Conservation (phyloP, 2,329 filamentous ascomycete genomes). For the Cytospora piceae region DNA sequence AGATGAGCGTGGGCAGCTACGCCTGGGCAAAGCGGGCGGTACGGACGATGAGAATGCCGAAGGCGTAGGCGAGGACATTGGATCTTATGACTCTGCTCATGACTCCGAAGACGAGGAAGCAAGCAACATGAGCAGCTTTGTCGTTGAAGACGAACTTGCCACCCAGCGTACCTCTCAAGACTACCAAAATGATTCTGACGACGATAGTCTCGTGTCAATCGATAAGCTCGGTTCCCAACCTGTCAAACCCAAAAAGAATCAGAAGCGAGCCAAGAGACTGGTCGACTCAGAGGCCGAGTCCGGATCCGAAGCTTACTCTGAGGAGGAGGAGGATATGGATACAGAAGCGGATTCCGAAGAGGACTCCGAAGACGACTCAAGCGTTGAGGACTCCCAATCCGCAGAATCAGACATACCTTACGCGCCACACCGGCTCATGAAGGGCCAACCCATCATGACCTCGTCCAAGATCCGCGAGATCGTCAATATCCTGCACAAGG, state of each 20-base stretch:
- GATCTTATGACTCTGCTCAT: slow-evolving; percentile 67
- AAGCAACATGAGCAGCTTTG: slow-evolving; percentile 59
- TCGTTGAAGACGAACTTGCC: slow-evolving; percentile 55
- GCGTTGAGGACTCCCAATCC: slow-evolving; percentile 47
- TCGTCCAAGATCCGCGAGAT: slow-evolving; percentile 94
- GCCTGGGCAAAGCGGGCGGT: slow-evolving; percentile 79
- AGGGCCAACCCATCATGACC: slow-evolving; percentile 50
- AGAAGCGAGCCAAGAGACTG: slow-evolving; percentile 29
- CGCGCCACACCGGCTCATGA: slow-evolving; percentile 7
- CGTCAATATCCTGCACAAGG: slow-evolving; percentile 76
- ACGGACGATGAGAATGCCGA: slow-evolving; percentile 87
- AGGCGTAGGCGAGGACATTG: slow-evolving; percentile 79
- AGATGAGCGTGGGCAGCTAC: slow-evolving; percentile 60
- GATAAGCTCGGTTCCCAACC: slow-evolving; percentile 42
- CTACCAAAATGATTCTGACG: slow-evolving; percentile 35
- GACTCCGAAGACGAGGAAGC: slow-evolving; percentile 58
- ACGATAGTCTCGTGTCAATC: slow-evolving; percentile 44
- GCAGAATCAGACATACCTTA: slow-evolving; percentile 32
- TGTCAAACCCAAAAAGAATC: slow-evolving; percentile 40
- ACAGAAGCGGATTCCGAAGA: background rate
- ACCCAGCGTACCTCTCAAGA: slow-evolving; percentile 34
- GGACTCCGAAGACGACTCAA: slow-evolving; percentile 35
- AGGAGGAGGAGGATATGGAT: background rate
- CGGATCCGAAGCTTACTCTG: slow-evolving; percentile 25
- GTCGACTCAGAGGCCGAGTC: slow-evolving; percentile 42